Conservation (phyloP, 2,329 filamentous ascomycete species). For the Diaporthe citrichinensis region DNA sequence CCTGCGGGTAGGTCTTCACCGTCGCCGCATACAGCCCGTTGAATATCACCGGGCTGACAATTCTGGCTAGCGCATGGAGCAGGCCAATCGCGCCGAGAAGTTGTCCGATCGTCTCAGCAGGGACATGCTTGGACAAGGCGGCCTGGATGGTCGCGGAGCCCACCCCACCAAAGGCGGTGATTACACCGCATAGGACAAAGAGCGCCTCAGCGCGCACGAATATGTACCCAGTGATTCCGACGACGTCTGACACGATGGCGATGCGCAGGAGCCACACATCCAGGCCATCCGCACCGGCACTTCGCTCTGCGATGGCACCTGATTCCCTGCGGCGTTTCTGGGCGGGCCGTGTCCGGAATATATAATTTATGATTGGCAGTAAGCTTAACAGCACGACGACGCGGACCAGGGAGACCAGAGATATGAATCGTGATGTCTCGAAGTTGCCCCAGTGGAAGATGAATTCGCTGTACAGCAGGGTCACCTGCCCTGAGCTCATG, state of each 20-base stretch:
- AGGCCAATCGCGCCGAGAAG: constrained; percentile 91
- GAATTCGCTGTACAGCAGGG: constrained; percentile 86
- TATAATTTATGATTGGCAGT: constrained; percentile 82
- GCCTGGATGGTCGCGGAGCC: constrained; percentile 88
- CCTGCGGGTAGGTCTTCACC: constrained; percentile 82
- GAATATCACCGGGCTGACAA: constrained; percentile 85
- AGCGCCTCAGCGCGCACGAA: constrained; percentile 71
- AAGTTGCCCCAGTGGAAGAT: constrained; percentile 87
- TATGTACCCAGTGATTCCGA: constrained; percentile 83
- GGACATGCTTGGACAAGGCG: constrained; percentile 91
- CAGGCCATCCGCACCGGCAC: constrained; percentile 80
- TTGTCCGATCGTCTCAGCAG: constrained; percentile 84
- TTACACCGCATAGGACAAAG: constrained; percentile 79
- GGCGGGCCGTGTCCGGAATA: constrained; percentile 74
- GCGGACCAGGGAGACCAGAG: constrained; percentile 81
- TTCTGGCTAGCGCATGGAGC: constrained; percentile 84
- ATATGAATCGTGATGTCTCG: constrained; percentile 85
- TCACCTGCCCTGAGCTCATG: constrained; percentile 85
- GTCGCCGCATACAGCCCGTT: constrained; percentile 89
- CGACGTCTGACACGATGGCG: constrained; percentile 81
- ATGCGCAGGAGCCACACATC: constrained; percentile 84
- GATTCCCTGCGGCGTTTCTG: constrained; percentile 57
- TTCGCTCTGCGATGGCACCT: constrained; percentile 60
- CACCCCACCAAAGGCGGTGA: constrained; percentile 85
- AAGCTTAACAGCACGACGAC: constrained; percentile 82